Percentiles rank a stretch among this genome's conserved stretches.
Conservation (phyloP, 805 yeast genomes). For the Pichia californica region DNA sequence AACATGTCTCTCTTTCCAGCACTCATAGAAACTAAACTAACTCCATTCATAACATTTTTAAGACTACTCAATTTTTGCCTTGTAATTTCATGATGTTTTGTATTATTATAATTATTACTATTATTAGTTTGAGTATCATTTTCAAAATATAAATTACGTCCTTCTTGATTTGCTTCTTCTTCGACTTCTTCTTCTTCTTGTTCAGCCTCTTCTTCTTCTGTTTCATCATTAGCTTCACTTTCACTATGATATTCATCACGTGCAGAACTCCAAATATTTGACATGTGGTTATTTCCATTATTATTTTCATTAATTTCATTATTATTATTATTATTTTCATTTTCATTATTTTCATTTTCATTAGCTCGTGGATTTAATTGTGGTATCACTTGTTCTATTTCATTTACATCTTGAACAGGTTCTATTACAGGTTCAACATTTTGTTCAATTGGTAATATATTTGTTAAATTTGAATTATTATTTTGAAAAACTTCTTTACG, state of each 20-base stretch:
- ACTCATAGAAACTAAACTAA: no score
- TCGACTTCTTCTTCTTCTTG: neutral
- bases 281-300: neutral
- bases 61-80: no score
- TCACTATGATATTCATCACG: neutral
- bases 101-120: no score
- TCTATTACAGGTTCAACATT: neutral
- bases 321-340: neutral
- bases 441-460: no score
- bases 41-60: no score
- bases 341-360: neutral
- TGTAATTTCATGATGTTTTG: no score
- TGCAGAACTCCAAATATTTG: no score
- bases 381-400: neutral
- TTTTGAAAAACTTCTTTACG: constrained; percentile 53
- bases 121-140: no score
- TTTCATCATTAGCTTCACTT: neutral
- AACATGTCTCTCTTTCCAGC: no score
- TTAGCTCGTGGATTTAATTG: neutral
- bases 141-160: no score
- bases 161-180: no score
- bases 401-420: neutral
- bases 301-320: neutral
- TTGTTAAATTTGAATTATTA: neutral
- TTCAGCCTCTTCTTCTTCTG: no score